Conservation (phyloP, 2,329 filamentous ascomycete species). For the Rosellinia necatrix region DNA sequence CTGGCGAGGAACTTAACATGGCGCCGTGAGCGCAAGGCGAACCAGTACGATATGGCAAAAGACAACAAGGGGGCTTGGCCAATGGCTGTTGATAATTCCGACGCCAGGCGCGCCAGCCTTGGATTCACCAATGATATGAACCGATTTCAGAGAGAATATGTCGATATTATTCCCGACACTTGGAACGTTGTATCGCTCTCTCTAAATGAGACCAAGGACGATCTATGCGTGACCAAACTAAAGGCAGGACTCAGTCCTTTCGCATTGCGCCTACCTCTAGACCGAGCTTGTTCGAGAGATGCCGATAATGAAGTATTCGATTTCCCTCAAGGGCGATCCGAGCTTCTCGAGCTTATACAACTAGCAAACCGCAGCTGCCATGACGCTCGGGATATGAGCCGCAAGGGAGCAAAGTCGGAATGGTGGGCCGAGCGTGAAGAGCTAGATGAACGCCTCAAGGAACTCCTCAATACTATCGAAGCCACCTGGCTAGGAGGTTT, state of each 20-base stretch:
- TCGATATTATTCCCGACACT: conserved; percentile 79
- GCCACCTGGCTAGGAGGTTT: conserved; percentile 95
- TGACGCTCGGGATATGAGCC: conserved; percentile 68
- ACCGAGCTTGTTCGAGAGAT: conserved; percentile 79
- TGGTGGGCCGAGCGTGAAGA: conserved; percentile 91
- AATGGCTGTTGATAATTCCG: conserved; percentile 39
- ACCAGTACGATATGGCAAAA: conserved; percentile 47
- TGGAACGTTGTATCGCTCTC: conserved; percentile 90
- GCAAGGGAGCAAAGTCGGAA: conserved; percentile 74
- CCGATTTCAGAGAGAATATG: conserved; percentile 76
- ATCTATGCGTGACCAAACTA: conserved; percentile 88
- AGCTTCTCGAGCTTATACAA: conserved; percentile 82
- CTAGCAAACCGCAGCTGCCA: conserved; percentile 85
- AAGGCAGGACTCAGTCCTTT: conserved; percentile 78
- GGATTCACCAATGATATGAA: conserved; percentile 57
- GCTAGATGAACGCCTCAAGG: conserved; percentile 76
- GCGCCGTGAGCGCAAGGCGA: conserved; percentile 65
- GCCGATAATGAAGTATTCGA: conserved; percentile 79
- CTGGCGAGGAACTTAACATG: conserved; percentile 71
- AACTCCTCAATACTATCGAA: conserved; percentile 84
- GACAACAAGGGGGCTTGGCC: conserved; percentile 43
- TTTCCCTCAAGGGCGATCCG: conserved; percentile 77
- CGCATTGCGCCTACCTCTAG: conserved; percentile 82
- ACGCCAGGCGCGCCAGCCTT: conserved; percentile 49
- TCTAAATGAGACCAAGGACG: conserved; percentile 78